phyloP scores from a whole-genome alignment of 768 basidiomycete species.

The Agaricus blazei region DNA sequence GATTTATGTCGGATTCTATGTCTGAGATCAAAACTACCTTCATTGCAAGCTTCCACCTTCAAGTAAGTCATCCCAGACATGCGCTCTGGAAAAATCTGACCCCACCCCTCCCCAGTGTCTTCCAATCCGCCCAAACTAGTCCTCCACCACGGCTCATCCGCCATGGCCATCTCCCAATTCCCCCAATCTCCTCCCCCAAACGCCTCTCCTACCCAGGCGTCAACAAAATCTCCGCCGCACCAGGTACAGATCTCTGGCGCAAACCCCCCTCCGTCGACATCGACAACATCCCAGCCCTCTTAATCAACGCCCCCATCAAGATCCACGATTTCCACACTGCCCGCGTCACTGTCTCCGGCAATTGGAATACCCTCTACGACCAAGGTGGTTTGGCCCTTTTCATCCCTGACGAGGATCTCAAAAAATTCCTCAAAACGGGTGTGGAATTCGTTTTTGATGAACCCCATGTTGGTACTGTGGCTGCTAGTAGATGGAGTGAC shows the following conservation, averaged over 20 bases:
- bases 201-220: conserved; percentile 17
- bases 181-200: conserved; percentile 13
- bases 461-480: conserved; percentile 25
- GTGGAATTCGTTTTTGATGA: conserved; percentile 26
- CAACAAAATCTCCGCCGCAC: conserved; percentile 19
- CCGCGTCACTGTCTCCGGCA: conserved; percentile 22
- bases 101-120: neutral
- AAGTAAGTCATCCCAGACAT: too few relatives aligned
- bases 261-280: conserved; percentile 25
- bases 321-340: conserved; percentile 26
- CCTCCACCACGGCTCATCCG: conserved; percentile 27
- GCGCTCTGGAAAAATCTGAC: too few relatives aligned
- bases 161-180: conserved; percentile 24
- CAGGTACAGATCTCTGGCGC: conserved; percentile 28
- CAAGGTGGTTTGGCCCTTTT: conserved; percentile 26
- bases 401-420: conserved; percentile 27
- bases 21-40: too few relatives aligned
- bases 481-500: conserved; percentile 25
- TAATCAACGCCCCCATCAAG: conserved; percentile 22
- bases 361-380: conserved; percentile 26
- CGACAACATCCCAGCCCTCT: conserved; percentile 25
- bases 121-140: conserved; percentile 19
- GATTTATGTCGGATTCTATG: too few relatives aligned
- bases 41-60: too few relatives aligned
- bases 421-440: conserved; percentile 27